These are phyloP conservation scores for Vitis riparia DNA, from an alignment of 164 flowering plant genomes.

Conservation along the genomic window DNA sequence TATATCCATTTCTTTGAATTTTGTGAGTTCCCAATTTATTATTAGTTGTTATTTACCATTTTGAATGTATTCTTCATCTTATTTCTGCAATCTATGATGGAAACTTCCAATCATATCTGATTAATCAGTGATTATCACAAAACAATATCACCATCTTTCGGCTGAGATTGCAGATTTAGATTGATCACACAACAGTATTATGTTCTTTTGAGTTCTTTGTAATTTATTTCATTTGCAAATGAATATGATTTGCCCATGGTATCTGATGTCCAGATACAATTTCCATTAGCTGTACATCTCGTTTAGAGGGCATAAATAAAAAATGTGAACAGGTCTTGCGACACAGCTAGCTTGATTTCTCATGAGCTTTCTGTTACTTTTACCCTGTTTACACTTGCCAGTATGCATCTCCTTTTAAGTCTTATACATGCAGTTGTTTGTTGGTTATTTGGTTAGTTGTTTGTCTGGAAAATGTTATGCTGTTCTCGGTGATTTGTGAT, in stretches of 20 bases:
- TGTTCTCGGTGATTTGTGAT: too few relatives aligned
- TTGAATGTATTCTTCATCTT: not conserved
- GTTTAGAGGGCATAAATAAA: slow-evolving; percentile 35
- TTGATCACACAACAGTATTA: not conserved
- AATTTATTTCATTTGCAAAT: not conserved
- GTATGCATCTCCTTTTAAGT: too few relatives aligned
- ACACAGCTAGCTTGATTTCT: slow-evolving; percentile 31
- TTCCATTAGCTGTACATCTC: slow-evolving; percentile 28
- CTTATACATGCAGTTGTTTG: too few relatives aligned
- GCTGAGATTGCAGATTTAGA: slow-evolving; percentile 38
- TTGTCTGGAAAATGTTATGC: too few relatives aligned
- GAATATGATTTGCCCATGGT: slow-evolving; percentile 32
- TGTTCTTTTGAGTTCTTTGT: not conserved
- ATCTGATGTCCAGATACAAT: slow-evolving; percentile 33
- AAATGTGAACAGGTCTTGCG: slow-evolving; percentile 30
- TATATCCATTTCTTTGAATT: not conserved
- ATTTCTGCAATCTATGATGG: slow-evolving; percentile 36
- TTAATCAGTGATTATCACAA: slow-evolving; percentile 21
- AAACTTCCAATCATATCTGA: slow-evolving; percentile 13
- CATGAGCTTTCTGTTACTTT: slow-evolving; percentile 34
- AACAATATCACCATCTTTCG: slow-evolving; percentile 47
- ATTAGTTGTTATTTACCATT: not conserved
- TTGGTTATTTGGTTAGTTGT: too few relatives aligned
- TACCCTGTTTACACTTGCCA: slow-evolving; percentile 26
- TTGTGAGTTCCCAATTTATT: not conserved